Base-by-base conservation (phyloP, 495 filamentous ascomycete species). In the Hamigera avellanea region DNA sequence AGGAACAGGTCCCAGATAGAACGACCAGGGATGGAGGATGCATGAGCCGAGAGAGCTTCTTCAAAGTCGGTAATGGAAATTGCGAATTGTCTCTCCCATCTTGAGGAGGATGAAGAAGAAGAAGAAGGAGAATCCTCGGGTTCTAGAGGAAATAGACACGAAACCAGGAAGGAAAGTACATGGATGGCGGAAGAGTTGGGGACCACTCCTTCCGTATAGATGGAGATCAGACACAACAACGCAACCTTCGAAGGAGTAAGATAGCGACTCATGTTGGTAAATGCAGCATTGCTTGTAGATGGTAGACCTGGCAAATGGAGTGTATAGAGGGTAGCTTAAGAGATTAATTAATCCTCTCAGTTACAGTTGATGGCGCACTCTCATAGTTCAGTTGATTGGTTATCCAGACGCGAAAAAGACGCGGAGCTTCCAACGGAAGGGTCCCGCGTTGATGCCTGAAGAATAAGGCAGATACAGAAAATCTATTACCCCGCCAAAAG, bases 231-330 rank as follows among this genome's bases (percentile, higher is more conserved):
- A 37, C 78, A 74, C 29, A 98, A 70, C 14, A 96, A 71, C 42
- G 79, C 80, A 42, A 95, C 74, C 47, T 85, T 91, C 42, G 81
- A 78, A 5, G 91, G 82, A 14, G 88, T 89, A 35, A 95, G 70
- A 58, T 81, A 93, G 17, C 81, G 80, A 43, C 78, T 66, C 81
- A 87, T 91, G 38, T 41, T 57, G 41, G 15, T 17, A 33, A 6
- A 5, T 6, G 14, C 27, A 30, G 5, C 27, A 30, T 30, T 30
- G 10, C 27, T 30, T 30, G 3, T n/a, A n/a, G n/a, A n/a, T n/a
- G n/a, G n/a, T n/a, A n/a, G n/a, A n/a, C n/a, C n/a, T n/a, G n/a
- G n/a, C n/a, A n/a, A n/a, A n/a, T n/a, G n/a, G n/a, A n/a, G n/a
- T n/a, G n/a, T n/a, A n/a, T n/a, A n/a, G n/a, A n/a, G n/a, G n/a